These are phyloP conservation scores for Lanzia echinophila DNA, from an alignment of 2,329 filamentous ascomycete genomes.

Conservation along the genomic window DNA sequence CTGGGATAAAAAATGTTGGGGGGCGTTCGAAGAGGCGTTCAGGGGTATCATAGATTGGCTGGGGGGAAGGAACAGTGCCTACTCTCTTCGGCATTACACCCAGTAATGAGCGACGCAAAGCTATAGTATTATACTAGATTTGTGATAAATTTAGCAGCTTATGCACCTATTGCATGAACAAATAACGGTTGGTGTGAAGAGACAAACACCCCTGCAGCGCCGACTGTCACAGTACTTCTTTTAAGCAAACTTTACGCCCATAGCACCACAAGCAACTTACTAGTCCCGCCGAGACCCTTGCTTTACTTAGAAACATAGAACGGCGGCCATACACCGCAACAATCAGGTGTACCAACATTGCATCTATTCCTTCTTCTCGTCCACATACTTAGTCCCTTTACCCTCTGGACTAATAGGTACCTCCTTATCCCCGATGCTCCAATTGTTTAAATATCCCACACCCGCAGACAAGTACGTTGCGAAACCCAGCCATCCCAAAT, in stretches of 20 bases:
- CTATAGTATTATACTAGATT: too few species aligned
- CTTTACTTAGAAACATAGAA: too few species aligned
- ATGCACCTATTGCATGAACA: too few species aligned
- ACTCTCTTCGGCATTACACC: background rate
- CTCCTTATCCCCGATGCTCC: constrained; percentile 45
- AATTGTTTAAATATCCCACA: constrained; percentile 60
- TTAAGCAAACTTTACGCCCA: too few species aligned
- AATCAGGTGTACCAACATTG: background rate
- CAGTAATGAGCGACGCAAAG: too few species aligned
- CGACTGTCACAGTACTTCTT: too few species aligned
- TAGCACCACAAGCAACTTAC: too few species aligned
- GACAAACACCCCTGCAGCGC: too few species aligned
- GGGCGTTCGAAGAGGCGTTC: background rate
- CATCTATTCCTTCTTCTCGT: constrained; percentile 24
- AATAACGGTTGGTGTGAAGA: too few species aligned
- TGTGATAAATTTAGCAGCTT: too few species aligned
- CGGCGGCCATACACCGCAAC: background rate
- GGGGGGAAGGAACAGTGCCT: background rate
- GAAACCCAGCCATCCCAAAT: constrained; percentile 79
- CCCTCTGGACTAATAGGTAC: constrained; percentile 20
- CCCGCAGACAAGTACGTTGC: constrained; percentile 77
- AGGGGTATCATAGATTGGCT: background rate
- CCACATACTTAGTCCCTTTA: constrained; percentile 27
- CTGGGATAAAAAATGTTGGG: background rate
- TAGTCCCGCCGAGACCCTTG: too few species aligned